These are phyloP conservation scores for Heracleum sosnowskyi DNA, from an alignment of 129 eudicot species.

Conservation along the genomic window DNA sequence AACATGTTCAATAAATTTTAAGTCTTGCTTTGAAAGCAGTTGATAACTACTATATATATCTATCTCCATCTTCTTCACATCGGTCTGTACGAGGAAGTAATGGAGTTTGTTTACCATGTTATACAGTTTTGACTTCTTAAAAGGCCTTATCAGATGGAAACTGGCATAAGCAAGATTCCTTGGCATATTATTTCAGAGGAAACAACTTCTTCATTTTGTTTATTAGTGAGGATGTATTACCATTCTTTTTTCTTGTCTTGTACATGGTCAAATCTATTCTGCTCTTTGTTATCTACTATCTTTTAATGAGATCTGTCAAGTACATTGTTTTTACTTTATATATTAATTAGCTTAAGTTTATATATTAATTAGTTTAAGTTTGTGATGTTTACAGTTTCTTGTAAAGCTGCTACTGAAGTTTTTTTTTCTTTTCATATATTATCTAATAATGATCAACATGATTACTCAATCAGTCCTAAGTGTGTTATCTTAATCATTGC, in stretches of 20 bases:
- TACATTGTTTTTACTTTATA: background rate
- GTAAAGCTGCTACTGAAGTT: background rate
- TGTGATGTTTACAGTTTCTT: background rate
- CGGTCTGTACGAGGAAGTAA: background rate
- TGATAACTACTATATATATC: background rate
- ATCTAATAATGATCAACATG: background rate
- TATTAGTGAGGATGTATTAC: slow-evolving; percentile 10
- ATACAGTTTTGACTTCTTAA: slow-evolving; percentile 89
- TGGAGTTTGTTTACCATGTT: slow-evolving; percentile 9
- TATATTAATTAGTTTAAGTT: background rate
- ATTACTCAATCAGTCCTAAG: background rate
- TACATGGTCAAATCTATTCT: slow-evolving; percentile 11
- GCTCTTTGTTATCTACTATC: background rate
- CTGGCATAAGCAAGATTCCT: slow-evolving; percentile 28
- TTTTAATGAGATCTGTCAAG: background rate
- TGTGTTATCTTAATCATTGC: background rate
- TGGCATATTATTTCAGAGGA: slow-evolving; percentile 7
- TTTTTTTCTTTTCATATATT: background rate
- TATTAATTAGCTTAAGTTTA: too few species aligned
- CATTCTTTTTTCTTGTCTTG: background rate
- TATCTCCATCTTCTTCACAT: background rate
- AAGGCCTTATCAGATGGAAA: slow-evolving; percentile 86
- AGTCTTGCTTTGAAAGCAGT: background rate
- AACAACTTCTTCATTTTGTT: slow-evolving; percentile 14
- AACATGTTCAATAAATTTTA: background rate